These are phyloP conservation scores for Melampsora americana DNA, from an alignment of 1,284 basidiomycete species.

Conservation along the genomic window DNA sequence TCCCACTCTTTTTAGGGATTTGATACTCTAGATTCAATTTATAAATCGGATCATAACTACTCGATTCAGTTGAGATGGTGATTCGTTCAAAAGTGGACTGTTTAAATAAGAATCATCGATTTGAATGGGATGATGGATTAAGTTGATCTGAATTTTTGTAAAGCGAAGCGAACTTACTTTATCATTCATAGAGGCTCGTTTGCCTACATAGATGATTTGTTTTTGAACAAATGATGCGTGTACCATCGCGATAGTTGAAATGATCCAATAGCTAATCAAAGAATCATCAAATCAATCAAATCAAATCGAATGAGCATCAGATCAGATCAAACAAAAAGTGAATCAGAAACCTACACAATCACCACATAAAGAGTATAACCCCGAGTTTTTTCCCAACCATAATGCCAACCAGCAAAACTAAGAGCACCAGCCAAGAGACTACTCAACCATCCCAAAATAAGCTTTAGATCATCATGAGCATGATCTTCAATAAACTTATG, in stretches of 20 bases:
- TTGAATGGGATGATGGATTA: too few species aligned
- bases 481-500: slow-evolving; percentile 24
- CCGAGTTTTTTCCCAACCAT: slow-evolving; percentile 42
- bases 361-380: slow-evolving; percentile 18
- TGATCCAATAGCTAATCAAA: slow-evolving; percentile 11
- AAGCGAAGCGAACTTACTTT: slow-evolving; percentile 15
- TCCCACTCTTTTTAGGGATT: slow-evolving; percentile 17
- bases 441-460: slow-evolving; percentile 27
- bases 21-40: slow-evolving; percentile 21
- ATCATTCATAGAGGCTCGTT: neutral
- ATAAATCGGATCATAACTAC: slow-evolving; percentile 24
- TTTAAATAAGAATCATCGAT: neutral
- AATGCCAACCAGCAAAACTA: slow-evolving; percentile 42
- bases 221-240: slow-evolving; percentile 24
- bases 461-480: slow-evolving; percentile 27
- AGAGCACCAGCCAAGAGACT: slow-evolving; percentile 29
- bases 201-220: slow-evolving; percentile 34
- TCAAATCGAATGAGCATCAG: neutral
- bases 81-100: slow-evolving; percentile 12
- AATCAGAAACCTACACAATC: slow-evolving; percentile 7
- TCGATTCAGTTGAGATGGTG: slow-evolving; percentile 14
- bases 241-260: slow-evolving; percentile 1
- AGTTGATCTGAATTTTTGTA: too few species aligned
- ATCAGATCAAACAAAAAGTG: neutral
- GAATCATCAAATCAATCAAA: too few species aligned